Conservation (phyloP, 306 rosid genomes). For the Gastrolobium villosum region DNA sequence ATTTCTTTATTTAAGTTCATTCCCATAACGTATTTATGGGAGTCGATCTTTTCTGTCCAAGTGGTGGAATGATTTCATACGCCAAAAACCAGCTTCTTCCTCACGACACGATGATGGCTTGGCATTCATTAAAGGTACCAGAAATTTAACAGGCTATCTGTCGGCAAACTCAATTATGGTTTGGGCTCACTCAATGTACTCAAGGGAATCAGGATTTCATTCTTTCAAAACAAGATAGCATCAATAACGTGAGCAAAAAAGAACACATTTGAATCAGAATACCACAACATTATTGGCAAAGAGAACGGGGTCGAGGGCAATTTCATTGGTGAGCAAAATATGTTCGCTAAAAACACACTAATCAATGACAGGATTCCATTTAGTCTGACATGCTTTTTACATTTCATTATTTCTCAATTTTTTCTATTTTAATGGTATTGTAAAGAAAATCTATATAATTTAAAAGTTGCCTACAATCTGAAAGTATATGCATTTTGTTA, state of each 20-base stretch:
- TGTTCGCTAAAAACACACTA: conserved; percentile 1
- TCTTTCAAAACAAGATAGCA: background rate
- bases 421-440: conserved; percentile 42
- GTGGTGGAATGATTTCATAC: background rate
- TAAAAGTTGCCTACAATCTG: conserved; percentile 55
- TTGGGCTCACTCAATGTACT: background rate
- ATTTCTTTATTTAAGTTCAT: no score
- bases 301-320: background rate
- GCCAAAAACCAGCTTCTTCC: background rate
- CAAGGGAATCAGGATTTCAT: background rate
- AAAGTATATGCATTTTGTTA: conserved; percentile 42
- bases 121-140: background rate
- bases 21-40: no score
- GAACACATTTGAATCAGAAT: background rate
- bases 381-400: conserved; percentile 53
- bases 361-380: conserved; percentile 34
- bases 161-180: background rate
- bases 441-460: conserved; percentile 48
- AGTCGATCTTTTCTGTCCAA: background rate
- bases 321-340: conserved; percentile 22
- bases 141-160: background rate
- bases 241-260: background rate
- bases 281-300: background rate
- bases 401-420: conserved; percentile 40
- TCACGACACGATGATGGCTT: background rate